Evolutionary conservation across 164 flowering plant species (phyloP).

Genomic region (Stephania japonica): DNA sequence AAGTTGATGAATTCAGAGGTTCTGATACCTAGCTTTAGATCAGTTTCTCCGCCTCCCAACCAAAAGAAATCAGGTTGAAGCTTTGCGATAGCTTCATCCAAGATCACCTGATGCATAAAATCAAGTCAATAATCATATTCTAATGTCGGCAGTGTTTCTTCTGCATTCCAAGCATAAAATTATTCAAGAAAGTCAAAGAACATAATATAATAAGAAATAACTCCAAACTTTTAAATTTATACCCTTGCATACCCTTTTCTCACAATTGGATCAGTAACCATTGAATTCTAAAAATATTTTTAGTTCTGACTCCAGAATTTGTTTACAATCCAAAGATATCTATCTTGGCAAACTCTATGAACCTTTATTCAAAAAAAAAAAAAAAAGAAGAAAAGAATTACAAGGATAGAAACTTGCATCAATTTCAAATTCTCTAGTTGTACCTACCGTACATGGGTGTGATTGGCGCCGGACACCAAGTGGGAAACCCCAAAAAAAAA

Average conservation of each 20-base stretch:
- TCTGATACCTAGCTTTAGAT: slow-evolving; percentile 80
- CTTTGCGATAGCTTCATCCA: slow-evolving; percentile 85
- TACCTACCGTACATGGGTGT: background rate
- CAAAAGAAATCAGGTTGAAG: slow-evolving; percentile 88
- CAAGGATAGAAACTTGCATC: background rate
- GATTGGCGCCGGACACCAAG: no score
- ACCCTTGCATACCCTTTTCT: background rate
- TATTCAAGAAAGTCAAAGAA: background rate
- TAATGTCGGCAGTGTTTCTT: background rate
- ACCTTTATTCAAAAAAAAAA: background rate
- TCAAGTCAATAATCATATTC: slow-evolving; percentile 6
- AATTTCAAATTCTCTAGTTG: background rate
- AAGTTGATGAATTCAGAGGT: slow-evolving; percentile 72
- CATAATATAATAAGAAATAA: background rate
- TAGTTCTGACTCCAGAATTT: background rate
- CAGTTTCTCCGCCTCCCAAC: slow-evolving; percentile 92
- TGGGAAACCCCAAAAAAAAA: no score
- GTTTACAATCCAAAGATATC: background rate
- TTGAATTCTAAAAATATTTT: background rate
- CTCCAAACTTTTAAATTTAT: background rate
- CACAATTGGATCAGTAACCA: background rate
- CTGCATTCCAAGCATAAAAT: background rate
- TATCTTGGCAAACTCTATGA: background rate
- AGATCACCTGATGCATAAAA: slow-evolving; percentile 60
- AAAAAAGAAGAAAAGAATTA: no score